Percentiles rank a stretch among this genome's conserved stretches.
Evolutionary conservation across 139 green algal genomes (phyloP).

Genomic region (Picochlorum sp.): DNA sequence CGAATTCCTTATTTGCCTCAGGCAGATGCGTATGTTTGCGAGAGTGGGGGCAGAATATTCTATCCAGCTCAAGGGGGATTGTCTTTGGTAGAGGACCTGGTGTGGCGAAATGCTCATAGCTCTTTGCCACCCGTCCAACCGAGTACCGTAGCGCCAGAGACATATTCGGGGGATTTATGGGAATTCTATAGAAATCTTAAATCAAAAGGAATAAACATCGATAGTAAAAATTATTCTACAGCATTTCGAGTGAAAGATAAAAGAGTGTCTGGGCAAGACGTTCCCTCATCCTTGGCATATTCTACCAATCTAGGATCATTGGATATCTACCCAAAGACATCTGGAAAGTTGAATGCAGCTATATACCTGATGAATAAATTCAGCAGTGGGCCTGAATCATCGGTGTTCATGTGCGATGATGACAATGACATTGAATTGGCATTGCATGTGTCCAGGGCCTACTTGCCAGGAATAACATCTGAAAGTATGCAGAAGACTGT

Average conservation of each 20-base stretch:
- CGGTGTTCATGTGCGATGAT: constrained; percentile 11
- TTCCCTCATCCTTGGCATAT: neutral
- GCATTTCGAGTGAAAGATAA: constrained; percentile 2
- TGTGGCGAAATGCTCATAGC: constrained; percentile 1
- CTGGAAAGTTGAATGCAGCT: constrained; percentile 14
- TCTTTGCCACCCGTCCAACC: neutral
- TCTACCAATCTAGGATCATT: constrained; percentile 1
- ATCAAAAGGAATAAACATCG: neutral
- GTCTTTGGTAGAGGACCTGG: constrained; percentile 5
- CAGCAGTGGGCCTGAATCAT: neutral
- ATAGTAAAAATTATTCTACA: constrained; percentile 7
- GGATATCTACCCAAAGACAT: constrained; percentile 13
- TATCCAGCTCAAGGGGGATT: neutral
- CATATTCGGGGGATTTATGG: neutral
- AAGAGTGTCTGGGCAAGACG: neutral
- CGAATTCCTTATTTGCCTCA: constrained; percentile 9
- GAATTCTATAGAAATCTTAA: neutral
- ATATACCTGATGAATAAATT: constrained; percentile 9
- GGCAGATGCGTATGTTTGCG: constrained; percentile 12
- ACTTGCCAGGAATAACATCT: constrained; percentile 10
- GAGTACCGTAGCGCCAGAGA: neutral
- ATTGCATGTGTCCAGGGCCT: constrained; percentile 1
- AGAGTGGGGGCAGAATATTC: constrained; percentile 12
- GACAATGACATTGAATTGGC: constrained; percentile 17
- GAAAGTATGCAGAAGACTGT: neutral